Evolutionary conservation across 169 alveolate species (phyloP), one percentile per base, ranked within the genome.

Genomic region (Cryptosporidium baileyi): DNA sequence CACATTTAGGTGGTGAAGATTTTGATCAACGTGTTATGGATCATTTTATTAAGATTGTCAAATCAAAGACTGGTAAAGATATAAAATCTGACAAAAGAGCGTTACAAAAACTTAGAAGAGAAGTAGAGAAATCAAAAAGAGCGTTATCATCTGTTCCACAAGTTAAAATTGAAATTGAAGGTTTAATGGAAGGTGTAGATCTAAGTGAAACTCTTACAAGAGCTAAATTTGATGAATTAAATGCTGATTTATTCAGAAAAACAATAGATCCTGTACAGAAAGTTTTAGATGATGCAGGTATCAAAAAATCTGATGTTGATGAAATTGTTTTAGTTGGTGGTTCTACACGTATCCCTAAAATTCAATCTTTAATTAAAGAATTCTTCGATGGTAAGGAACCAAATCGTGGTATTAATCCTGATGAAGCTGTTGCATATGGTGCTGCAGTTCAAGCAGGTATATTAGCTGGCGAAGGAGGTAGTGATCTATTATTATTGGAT

Each of bases 1-100:
- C 99, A 41, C 99, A 97, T 89, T 92, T 98, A 93, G 99, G 99
- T 61, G 99, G 99, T 88, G 99, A 97, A 90, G 99, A 97, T 88
- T 97, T 98, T 88, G 96, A 94, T 60, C 96, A 96, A 90, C 93
- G 98, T 57, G 96, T 97, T 28, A 96, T 98, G 98, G 99, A 97
- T 74, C 97, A 96, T 93, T 96, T 97, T 93, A 92, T 96, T 80
- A 94, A 95, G 88, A 91, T 95, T 30, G 93, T 97, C 93, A 94
- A 96, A 92, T 94, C 95, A 95, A 96, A 97, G 91, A 91, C 94
- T 74, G 96, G 93, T 40, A 93, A 92, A 80, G 99, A 97, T 90
- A 93, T 97, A 34, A 85, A 94, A 60, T 88, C 90, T 24, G 98
- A 97, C 93, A 96, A 95, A 93, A 91, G 97, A 88, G 99, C 99